Base-by-base conservation (phyloP, 2,329 filamentous ascomycete genomes). In the Neofusicoccum kwambonambiense region DNA sequence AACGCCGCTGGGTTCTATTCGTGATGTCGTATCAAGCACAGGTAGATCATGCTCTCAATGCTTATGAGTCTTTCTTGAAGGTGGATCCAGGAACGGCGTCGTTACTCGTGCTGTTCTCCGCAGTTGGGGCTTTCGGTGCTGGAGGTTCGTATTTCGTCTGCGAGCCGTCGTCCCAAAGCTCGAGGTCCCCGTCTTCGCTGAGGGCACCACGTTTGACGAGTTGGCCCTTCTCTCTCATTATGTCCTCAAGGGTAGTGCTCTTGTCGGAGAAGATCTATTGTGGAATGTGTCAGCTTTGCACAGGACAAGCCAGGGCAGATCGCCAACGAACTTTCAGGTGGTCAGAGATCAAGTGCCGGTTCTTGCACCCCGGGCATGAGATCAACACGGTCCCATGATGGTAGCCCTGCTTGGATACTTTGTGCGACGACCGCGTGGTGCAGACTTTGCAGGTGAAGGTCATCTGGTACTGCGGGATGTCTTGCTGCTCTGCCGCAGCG, bases 401-500 rank as follows among this genome's bases (percentile, higher is more conserved):
- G 76, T 99, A 99, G 37, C 92, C 95, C 75, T 98, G 95, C 78
- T 98, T 97, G 35, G 92, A 92, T 71, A 99, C 83, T 58, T 86
- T 86, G 79, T 99, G 96, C 12, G 88, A 85, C n/a, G 92, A 96
- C 65, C 93, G 89, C 41, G 86, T 81, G 51, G 84, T 82, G 80
- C 95, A 99, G 37, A 91, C 92, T 66, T 90, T 89, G 84, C 95
- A 99, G 70, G 95, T 99, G 77, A 99, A 97, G 57, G 89, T 91
- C 69, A 99, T 84, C 70, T 92, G 85, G 79, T 98, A 99, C 65
- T 57, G 54, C 35, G 56, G 62, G 31, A 58, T 15, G 6, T 64
- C 34, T n/a, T 60, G 41, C 31, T 60, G 39, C 39, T 47, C 27
- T 15, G 15, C 27, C 12, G 27, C 27, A 9, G 56, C 42, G 19